phyloP scores from a whole-genome alignment of 202 grass and related monocot species.

The Schoenoplectus tabernaemontani region DNA sequence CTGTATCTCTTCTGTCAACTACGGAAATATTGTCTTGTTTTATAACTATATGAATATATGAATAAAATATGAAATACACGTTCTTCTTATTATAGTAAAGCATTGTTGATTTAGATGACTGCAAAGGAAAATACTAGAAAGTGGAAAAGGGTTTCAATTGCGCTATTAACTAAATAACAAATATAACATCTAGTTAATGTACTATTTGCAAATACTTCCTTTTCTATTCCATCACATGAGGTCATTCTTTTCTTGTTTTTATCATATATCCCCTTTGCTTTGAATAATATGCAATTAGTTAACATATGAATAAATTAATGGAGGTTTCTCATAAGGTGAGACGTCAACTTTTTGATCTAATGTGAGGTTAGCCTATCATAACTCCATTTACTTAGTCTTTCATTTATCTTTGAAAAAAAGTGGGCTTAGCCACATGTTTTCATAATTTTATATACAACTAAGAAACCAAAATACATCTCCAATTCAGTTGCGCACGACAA shows the following conservation, averaged over 20 bases:
- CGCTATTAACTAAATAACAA: neutral
- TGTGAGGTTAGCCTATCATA: neutral
- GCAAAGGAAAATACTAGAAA: neutral
- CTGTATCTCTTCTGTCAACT: neutral
- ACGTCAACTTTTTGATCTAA: conserved; percentile 7
- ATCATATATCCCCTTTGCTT: neutral
- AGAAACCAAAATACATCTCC: neutral
- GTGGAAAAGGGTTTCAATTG: too few relatives aligned
- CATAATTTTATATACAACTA: neutral
- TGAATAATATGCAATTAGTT: neutral
- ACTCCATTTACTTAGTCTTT: neutral
- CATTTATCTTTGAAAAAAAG: neutral
- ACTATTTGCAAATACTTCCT: neutral
- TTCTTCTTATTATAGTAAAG: neutral
- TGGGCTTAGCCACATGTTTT: neutral
- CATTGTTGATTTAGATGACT: neutral
- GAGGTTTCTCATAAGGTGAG: neutral
- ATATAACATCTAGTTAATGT: neutral
- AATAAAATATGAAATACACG: neutral
- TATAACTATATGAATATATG: neutral
- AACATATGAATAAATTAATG: neutral
- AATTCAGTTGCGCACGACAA: neutral
- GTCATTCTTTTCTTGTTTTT: neutral
- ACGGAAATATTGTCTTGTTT: neutral
- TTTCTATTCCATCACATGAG: neutral